Percentiles rank a stretch among this genome's conserved stretches.
Conservation (phyloP, 345 rosid genomes). For the Microcos paniculata region DNA sequence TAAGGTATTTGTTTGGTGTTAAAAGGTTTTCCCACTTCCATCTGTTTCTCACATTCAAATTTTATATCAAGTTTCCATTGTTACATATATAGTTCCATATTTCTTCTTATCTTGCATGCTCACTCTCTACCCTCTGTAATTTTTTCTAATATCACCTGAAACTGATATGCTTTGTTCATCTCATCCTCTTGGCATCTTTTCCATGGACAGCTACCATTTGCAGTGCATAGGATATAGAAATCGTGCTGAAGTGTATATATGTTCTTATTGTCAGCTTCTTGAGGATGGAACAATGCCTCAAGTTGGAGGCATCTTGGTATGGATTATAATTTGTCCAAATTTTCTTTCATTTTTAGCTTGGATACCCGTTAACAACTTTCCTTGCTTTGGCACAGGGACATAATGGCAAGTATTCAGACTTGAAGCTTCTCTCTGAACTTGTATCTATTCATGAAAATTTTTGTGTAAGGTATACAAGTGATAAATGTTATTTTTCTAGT, state of each 20-base stretch:
- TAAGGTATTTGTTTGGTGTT: conserved; percentile 33
- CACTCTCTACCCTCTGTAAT: not conserved
- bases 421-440: conserved; percentile 39
- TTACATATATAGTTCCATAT: not conserved
- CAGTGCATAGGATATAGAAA: conserved; percentile 41
- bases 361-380: conserved; percentile 13
- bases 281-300: conserved; percentile 27
- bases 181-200: conserved; percentile 16
- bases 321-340: conserved; percentile 13
- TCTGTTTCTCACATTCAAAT: not conserved
- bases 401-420: conserved; percentile 35
- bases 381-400: conserved; percentile 36
- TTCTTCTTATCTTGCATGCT: not conserved
- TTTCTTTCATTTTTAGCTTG: conserved; percentile 15
- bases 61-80: not conserved
- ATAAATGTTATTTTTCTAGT: not conserved
- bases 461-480: conserved; percentile 41
- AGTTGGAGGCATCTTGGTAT: conserved; percentile 40
- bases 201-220: conserved; percentile 57
- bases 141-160: not conserved
- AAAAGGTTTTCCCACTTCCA: not conserved
- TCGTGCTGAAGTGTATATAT: conserved; percentile 29
- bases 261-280: conserved; percentile 46
- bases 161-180: not conserved
- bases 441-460: conserved; percentile 41